These are phyloP conservation scores for Pseudogymnoascus verrucosus DNA, from an alignment of 2,329 filamentous ascomycete species.

Conservation along the genomic window DNA sequence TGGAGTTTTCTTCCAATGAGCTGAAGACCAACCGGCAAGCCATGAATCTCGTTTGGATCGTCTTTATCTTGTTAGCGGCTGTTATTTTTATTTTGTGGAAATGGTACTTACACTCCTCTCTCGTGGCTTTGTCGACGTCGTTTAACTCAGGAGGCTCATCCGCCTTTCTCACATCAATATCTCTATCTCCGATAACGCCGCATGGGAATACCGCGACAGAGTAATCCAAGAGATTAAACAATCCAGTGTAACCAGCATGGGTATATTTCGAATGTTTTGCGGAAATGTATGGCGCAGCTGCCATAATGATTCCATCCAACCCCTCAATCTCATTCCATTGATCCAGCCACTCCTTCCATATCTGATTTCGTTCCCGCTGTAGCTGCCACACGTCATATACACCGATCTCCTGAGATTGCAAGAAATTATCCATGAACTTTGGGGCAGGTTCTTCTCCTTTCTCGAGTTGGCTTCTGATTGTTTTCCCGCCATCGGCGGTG, in stretches of 20 bases:
- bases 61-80: constrained; percentile 68
- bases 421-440: constrained; percentile 25
- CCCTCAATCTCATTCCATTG: neutral
- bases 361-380: constrained; percentile 26
- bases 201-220: constrained; percentile 7
- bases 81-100: constrained; percentile 25
- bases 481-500: constrained; percentile 22
- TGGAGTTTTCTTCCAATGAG: constrained; percentile 70
- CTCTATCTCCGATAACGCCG: constrained; percentile 5
- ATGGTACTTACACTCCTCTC: neutral
- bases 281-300: constrained; percentile 29
- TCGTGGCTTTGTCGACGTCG: neutral
- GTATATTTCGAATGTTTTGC: constrained; percentile 18
- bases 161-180: neutral
- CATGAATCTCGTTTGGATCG: constrained; percentile 70
- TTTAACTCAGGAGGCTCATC: neutral
- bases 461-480: constrained; percentile 24
- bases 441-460: constrained; percentile 19
- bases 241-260: constrained; percentile 23
- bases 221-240: constrained; percentile 27
- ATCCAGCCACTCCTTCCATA: constrained; percentile 31
- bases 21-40: constrained; percentile 75
- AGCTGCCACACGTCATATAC: constrained; percentile 25
- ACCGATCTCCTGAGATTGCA: constrained; percentile 11
- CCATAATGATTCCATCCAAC: constrained; percentile 26